Evolutionary conservation across 2,329 filamentous ascomycete genomes (phyloP).

Genomic region (Sordariomycetes sp.): DNA sequence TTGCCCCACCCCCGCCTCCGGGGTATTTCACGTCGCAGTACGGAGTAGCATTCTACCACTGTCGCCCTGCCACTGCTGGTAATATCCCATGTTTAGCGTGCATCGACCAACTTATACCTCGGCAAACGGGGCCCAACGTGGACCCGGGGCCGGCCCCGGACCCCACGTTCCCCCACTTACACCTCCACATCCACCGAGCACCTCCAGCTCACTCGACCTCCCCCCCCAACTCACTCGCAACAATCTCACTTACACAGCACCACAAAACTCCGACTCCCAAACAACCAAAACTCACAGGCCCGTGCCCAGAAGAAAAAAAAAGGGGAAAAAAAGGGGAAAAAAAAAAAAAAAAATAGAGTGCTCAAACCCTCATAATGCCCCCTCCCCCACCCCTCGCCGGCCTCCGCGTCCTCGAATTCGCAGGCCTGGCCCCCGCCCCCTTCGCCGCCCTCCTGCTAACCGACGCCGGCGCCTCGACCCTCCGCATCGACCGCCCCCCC

Average conservation of each 20-base stretch:
- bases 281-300: no score
- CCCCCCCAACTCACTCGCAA: neutral
- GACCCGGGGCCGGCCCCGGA: no score
- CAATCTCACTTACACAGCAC: neutral
- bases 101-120: neutral
- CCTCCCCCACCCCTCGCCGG: conserved; percentile 16
- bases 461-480: conserved; percentile 76
- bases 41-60: no score
- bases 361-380: no score
- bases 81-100: no score
- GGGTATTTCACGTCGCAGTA: no score
- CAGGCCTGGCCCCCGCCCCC: conserved; percentile 54
- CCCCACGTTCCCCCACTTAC: neutral
- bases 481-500: conserved; percentile 65
- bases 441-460: conserved; percentile 82
- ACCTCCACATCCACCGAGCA: neutral
- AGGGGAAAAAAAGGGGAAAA: no score
- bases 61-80: no score
- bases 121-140: neutral
- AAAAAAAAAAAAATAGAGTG: no score
- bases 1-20: no score
- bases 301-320: no score
- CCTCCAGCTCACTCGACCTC: no score
- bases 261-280: conserved; percentile 9
- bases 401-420: conserved; percentile 45